phyloP scores from a whole-genome alignment of 2,329 filamentous ascomycete species.

The Colletotrichum neosansevieriae region DNA sequence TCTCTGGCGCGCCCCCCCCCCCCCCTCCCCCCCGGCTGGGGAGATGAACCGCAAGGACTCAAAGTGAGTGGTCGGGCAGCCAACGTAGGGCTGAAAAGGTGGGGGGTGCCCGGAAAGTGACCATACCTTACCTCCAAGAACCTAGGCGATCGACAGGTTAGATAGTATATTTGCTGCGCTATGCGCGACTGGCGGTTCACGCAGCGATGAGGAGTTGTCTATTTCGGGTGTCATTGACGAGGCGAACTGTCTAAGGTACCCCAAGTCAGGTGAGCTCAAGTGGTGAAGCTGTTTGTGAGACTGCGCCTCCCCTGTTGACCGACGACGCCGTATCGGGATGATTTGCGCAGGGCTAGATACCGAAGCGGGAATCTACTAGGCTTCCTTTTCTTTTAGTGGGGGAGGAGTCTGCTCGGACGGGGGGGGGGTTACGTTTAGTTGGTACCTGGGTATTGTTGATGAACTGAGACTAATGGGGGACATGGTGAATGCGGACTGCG shows the following conservation, averaged over 20 bases:
- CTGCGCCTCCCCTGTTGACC: conserved; percentile 2
- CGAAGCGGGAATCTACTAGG: conserved; percentile 10
- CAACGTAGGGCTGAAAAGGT: conserved; percentile 32
- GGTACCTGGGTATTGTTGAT: conserved; percentile 11
- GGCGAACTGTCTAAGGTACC: background rate
- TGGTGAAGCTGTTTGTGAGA: background rate
- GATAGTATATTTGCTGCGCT: background rate
- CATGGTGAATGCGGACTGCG: background rate
- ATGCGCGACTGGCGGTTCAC: conserved; percentile 11
- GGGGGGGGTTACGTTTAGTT: background rate
- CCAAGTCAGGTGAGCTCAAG: background rate
- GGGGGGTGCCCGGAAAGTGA: background rate
- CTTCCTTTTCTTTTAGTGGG: conserved; percentile 18
- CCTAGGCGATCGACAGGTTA: background rate
- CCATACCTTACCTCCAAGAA: background rate
- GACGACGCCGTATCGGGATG: conserved; percentile 13
- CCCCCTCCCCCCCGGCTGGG: no score
- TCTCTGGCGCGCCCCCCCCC: conserved; percentile 3
- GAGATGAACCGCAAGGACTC: background rate
- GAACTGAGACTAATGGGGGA: conserved; percentile 7
- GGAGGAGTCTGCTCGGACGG: background rate
- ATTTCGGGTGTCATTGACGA: background rate
- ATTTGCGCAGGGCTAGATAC: conserved; percentile 26
- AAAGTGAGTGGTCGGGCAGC: conserved; percentile 18
- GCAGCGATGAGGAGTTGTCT: background rate